phyloP scores from a whole-genome alignment of 2,329 filamentous ascomycete species.

The Tolypocladium guangdongense region DNA sequence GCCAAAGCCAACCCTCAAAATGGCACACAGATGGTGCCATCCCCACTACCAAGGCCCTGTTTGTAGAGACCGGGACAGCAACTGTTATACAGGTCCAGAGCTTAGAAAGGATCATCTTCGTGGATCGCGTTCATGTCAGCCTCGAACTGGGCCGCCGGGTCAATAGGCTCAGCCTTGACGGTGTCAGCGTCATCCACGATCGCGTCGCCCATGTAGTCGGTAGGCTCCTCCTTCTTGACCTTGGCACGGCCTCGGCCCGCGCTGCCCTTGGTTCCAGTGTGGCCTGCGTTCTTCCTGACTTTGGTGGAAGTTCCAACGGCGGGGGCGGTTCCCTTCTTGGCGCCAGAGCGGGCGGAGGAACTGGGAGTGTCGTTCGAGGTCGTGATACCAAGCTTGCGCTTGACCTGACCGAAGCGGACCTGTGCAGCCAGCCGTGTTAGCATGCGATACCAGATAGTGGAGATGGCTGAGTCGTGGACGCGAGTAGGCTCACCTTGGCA shows the following conservation, averaged over 20 bases:
- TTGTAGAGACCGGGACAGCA: not conserved
- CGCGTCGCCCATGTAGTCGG: constrained; percentile 7
- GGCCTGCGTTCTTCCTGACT: constrained; percentile 18
- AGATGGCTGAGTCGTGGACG: too few relatives aligned
- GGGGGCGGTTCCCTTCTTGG: constrained; percentile 11
- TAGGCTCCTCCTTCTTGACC: constrained; percentile 11
- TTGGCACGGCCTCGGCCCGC: constrained; percentile 8
- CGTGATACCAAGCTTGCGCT: constrained; percentile 30
- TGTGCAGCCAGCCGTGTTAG: constrained; percentile 6
- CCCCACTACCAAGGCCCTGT: not conserved
- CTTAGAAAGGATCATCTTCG: constrained; percentile 6
- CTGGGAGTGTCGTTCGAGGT: constrained; percentile 11
- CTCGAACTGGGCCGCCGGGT: constrained; percentile 9
- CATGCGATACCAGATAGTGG: not conserved
- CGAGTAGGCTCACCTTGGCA: constrained; percentile 26
- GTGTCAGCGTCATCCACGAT: constrained; percentile 8
- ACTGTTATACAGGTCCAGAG: not conserved
- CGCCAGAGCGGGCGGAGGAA: constrained; percentile 5
- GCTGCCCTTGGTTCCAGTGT: constrained; percentile 10
- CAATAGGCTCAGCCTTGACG: constrained; percentile 5
- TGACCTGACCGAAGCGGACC: constrained; percentile 40
- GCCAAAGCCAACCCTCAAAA: not conserved
- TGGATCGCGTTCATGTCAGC: constrained; percentile 6
- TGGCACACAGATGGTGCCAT: not conserved
- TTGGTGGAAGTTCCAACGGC: constrained; percentile 12